A percentile compares a stretch with the other conserved stretches of the same genome.
Evolutionary conservation across 192 early-diverging fungal genomes (phyloP).

Genomic region (Backusella tarrabulga): DNA sequence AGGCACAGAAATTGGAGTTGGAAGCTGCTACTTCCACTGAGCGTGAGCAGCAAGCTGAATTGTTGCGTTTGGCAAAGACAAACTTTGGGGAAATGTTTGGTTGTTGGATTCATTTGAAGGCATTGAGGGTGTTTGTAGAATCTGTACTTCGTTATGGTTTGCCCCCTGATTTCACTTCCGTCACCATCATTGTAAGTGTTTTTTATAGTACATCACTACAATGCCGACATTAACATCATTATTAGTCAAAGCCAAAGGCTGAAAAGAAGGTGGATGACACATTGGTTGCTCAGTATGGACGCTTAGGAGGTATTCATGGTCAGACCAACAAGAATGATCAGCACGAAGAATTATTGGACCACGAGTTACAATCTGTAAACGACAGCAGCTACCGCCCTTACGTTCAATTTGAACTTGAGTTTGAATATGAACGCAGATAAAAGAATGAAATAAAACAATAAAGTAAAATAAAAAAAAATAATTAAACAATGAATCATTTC

Average conservation of each 20-base stretch:
- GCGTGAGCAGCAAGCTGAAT: slow-evolving; percentile 66
- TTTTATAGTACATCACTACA: neutral
- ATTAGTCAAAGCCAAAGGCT: slow-evolving; percentile 71
- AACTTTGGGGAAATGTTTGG: slow-evolving; percentile 94
- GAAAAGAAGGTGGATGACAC: slow-evolving; percentile 79
- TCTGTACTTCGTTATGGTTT: slow-evolving; percentile 96
- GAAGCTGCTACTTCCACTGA: slow-evolving; percentile 50
- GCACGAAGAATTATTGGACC: slow-evolving; percentile 75
- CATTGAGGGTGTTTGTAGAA: slow-evolving; percentile 93
- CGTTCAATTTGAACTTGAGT: slow-evolving; percentile 73
- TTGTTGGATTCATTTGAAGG: slow-evolving; percentile 95
- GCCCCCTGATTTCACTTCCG: slow-evolving; percentile 88
- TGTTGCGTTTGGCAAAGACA: slow-evolving; percentile 85
- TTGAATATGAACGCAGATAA: slow-evolving; percentile 39
- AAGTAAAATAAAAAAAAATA: neutral
- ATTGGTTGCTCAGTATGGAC: slow-evolving; percentile 78
- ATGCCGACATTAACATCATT: neutral
- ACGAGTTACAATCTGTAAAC: slow-evolving; percentile 75
- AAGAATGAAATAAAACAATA: neutral
- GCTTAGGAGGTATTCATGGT: slow-evolving; percentile 73
- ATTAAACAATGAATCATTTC: neutral
- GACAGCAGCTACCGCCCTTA: slow-evolving; percentile 94
- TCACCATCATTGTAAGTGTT: slow-evolving; percentile 62
- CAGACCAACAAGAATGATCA: slow-evolving; percentile 30
- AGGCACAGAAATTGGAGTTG: slow-evolving; percentile 77